Percentiles rank a stretch among this genome's conserved stretches.
Evolutionary conservation across 306 rosid genomes (phyloP).

Genomic region (Herpetospermum pedunculosum): DNA sequence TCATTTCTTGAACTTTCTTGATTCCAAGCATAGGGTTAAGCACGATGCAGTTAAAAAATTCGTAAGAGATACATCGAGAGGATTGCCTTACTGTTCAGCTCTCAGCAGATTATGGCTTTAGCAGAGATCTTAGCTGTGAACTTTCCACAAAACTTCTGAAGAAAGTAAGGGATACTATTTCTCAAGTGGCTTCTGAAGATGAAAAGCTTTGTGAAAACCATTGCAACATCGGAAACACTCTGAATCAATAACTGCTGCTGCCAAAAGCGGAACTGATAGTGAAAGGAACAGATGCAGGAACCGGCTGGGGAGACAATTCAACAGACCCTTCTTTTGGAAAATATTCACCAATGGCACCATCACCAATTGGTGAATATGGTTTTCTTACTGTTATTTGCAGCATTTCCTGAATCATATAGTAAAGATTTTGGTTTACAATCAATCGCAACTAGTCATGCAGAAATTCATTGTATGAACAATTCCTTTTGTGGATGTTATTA

Average conservation of each 20-base stretch:
- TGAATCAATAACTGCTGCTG: background rate
- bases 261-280: conserved; percentile 70
- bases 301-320: conserved; percentile 37
- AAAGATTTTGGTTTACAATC: conserved; percentile 7
- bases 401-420: conserved; percentile 36
- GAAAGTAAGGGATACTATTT: background rate
- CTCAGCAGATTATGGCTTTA: background rate
- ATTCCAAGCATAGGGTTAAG: too few relatives aligned
- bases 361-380: conserved; percentile 76
- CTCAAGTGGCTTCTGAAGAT: background rate
- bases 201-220: background rate
- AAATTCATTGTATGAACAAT: background rate
- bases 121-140: background rate
- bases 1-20: background rate
- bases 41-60: background rate
- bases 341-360: conserved; percentile 30
- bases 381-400: conserved; percentile 37
- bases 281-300: conserved; percentile 41
- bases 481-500: background rate
- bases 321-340: conserved; percentile 41
- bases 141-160: background rate
- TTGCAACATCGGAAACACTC: background rate
- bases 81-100: background rate
- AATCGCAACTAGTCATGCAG: background rate
- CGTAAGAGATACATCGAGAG: background rate